Percentiles rank a stretch among this genome's conserved stretches.
Conservation (phyloP, 805 yeast genomes). For the Isabelozyma heimii region DNA sequence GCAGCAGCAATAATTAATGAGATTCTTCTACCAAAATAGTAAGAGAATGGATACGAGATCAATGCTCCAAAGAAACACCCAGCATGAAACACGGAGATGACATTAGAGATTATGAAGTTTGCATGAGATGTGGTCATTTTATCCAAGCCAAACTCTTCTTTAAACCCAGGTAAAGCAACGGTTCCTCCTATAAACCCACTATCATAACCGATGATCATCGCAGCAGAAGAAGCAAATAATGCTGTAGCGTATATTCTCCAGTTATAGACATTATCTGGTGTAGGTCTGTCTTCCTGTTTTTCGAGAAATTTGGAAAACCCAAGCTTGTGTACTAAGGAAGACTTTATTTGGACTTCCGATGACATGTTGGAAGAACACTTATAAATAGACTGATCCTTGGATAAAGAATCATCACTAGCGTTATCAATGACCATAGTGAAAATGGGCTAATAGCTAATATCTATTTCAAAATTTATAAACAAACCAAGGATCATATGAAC, state of each 20-base stretch:
- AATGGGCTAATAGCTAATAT: too few species aligned
- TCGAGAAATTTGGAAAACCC: constrained; percentile 16
- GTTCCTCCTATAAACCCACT: constrained; percentile 43
- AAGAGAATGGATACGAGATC: constrained; percentile 33
- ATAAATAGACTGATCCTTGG: not conserved
- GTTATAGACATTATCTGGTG: constrained; percentile 38
- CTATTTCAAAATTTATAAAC: not conserved
- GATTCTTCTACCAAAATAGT: constrained; percentile 29
- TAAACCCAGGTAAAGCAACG: constrained; percentile 30
- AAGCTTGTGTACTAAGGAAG: not conserved
- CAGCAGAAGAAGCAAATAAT: constrained; percentile 35
- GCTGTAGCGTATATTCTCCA: constrained; percentile 32
- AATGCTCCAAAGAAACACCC: constrained; percentile 41
- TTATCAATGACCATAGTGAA: not conserved
- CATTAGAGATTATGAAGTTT: constrained; percentile 26
- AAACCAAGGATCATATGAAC: not conserved
- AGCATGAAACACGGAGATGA: constrained; percentile 38
- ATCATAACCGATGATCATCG: constrained; percentile 40
- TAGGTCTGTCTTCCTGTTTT: constrained; percentile 36
- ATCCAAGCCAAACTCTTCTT: constrained; percentile 30
- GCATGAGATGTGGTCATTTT: constrained; percentile 10
- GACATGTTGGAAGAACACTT: not conserved
- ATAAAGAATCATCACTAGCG: not conserved
- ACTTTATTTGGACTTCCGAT: not conserved
- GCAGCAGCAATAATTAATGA: constrained; percentile 30